These are phyloP conservation scores for Corymbia calophylla DNA, from an alignment of 441 rosid species.

Conservation along the genomic window DNA sequence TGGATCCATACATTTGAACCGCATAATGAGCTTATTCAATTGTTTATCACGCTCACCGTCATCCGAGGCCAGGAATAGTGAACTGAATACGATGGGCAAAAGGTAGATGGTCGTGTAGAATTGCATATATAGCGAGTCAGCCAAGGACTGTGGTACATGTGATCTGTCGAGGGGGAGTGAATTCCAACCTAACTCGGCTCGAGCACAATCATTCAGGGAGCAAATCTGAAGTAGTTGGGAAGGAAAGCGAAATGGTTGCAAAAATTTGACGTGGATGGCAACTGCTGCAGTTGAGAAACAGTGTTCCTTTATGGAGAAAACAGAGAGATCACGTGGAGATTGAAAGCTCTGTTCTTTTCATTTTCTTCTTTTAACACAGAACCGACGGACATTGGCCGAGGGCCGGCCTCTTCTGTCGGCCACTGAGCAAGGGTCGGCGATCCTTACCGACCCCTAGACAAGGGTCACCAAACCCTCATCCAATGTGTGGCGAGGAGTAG, in stretches of 20 bases:
- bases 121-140: neutral
- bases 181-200: neutral
- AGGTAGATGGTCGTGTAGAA: neutral
- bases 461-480: accelerated
- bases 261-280: neutral
- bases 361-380: neutral
- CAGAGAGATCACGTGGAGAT: neutral
- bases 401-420: neutral
- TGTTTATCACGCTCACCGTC: neutral
- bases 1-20: neutral
- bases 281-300: neutral
- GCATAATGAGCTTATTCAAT: neutral
- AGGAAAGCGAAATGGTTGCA: neutral
- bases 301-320: neutral
- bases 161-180: neutral
- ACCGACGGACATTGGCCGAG: neutral
- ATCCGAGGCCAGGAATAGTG: neutral
- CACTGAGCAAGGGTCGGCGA: accelerated
- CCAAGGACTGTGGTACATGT: neutral
- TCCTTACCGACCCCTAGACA: neutral
- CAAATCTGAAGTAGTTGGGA: neutral
- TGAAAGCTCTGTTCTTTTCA: accelerated
- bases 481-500: accelerated
- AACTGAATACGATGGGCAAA: neutral
- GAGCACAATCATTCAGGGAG: neutral